These are phyloP conservation scores for Tolypocladium endophyticum DNA, from an alignment of 2,329 filamentous ascomycete species.

Conservation along the genomic window DNA sequence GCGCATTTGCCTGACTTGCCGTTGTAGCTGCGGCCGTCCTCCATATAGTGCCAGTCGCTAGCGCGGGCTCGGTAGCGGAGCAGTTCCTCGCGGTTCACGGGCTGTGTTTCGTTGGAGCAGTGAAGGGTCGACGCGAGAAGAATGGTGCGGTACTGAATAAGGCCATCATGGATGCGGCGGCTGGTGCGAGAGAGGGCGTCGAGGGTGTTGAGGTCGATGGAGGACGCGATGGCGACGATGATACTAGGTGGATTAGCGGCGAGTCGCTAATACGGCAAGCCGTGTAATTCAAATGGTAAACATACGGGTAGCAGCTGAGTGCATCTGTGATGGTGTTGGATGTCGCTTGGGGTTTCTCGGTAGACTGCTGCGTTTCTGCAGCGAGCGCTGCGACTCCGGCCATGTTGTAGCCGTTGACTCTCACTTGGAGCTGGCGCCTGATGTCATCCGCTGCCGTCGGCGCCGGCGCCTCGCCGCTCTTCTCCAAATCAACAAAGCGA, in stretches of 20 bases:
- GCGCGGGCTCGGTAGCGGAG: conserved; percentile 47
- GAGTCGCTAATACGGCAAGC: background rate
- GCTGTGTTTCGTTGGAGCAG: conserved; percentile 60
- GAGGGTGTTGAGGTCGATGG: conserved; percentile 79
- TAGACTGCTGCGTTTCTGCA: background rate
- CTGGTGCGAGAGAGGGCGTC: conserved; percentile 76
- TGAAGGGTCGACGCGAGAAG: conserved; percentile 67
- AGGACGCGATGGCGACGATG: conserved; percentile 61
- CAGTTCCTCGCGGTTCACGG: conserved; percentile 43
- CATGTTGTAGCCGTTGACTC: background rate
- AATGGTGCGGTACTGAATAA: conserved; percentile 67
- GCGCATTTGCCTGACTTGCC: conserved; percentile 73
- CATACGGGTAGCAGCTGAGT: conserved; percentile 26
- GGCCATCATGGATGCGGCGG: conserved; percentile 63
- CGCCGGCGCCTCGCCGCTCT: conserved; percentile 4
- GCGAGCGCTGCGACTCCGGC: background rate
- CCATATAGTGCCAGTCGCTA: conserved; percentile 49
- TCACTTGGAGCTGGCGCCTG: conserved; percentile 1
- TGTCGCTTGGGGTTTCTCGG: background rate
- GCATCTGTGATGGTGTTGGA: conserved; percentile 16
- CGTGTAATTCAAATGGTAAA: background rate
- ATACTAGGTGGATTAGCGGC: conserved; percentile 42
- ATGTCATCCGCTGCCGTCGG: conserved; percentile 2
- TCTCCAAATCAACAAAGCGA: conserved; percentile 12
- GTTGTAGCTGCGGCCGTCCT: conserved; percentile 40